Percentiles rank a stretch among this genome's conserved stretches.
Conservation (phyloP, 805 yeast species). For the Ogataea haglerorum region DNA sequence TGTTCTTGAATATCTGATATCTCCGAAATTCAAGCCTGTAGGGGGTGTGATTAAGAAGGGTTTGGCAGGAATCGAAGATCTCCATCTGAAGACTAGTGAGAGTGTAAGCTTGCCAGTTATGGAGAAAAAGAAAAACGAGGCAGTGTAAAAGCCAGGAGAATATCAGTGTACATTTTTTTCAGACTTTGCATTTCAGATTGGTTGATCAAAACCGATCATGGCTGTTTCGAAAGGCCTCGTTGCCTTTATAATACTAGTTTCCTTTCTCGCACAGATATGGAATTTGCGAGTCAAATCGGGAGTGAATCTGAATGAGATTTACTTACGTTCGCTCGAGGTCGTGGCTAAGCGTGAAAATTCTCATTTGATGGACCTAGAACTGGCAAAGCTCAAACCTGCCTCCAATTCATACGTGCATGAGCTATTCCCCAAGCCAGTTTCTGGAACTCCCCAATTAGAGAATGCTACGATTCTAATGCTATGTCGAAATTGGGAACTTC, state of each 20-base stretch:
- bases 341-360: constrained; percentile 12
- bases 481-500: constrained; percentile 75
- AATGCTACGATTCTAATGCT: constrained; percentile 89
- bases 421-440: constrained; percentile 22
- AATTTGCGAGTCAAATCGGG: neutral
- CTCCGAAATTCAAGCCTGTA: constrained; percentile 44
- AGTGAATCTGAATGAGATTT: constrained; percentile 11
- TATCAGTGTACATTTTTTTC: neutral
- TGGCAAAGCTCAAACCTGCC: constrained; percentile 33
- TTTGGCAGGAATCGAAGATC: constrained; percentile 42
- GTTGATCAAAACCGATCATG: neutral
- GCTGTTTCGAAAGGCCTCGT: neutral
- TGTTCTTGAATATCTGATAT: constrained; percentile 47
- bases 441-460: constrained; percentile 41
- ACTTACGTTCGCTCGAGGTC: constrained; percentile 11
- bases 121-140: constrained; percentile 3
- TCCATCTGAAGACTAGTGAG: constrained; percentile 62
- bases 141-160: constrained; percentile 1
- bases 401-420: constrained; percentile 37
- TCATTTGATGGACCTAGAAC: constrained; percentile 9
- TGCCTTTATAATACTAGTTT: neutral
- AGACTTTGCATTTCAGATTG: constrained; percentile 1
- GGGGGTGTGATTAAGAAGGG: constrained; percentile 54
- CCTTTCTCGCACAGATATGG: neutral
- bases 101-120: constrained; percentile 63